Conservation (phyloP, 176 grass and related monocot species). For the Urochloa ruziziensis region DNA sequence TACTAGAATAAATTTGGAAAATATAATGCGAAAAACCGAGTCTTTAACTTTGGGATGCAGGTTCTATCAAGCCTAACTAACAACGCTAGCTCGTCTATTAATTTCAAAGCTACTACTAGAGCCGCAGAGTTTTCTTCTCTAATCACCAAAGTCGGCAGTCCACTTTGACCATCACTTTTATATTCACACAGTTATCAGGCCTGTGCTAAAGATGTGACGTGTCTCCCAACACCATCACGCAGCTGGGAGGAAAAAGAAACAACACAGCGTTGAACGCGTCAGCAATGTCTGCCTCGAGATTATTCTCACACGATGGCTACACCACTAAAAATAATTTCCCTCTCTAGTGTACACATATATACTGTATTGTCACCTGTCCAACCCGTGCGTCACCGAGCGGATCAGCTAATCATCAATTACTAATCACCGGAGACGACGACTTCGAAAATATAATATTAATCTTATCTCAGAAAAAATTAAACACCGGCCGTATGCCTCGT, state of each 20-base stretch:
- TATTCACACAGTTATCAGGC: background rate
- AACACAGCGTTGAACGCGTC: conserved; percentile 18
- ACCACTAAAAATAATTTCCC: background rate
- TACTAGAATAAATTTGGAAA: too few relatives aligned
- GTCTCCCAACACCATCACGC: background rate
- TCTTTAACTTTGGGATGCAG: too few relatives aligned
- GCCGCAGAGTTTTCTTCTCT: background rate
- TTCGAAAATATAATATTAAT: background rate
- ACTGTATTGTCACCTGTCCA: too few relatives aligned
- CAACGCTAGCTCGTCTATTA: too few relatives aligned
- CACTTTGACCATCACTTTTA: background rate
- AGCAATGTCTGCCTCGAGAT: conserved; percentile 16
- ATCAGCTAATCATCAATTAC: conserved; percentile 23
- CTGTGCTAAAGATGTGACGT: background rate
- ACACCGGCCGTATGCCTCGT: too few relatives aligned
- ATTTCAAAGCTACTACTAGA: too few relatives aligned
- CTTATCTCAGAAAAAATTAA: background rate
- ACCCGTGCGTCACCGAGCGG: background rate
- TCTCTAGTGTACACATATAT: too few relatives aligned
- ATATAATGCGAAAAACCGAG: too few relatives aligned
- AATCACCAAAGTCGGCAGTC: background rate
- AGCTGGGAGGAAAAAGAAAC: background rate
- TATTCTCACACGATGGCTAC: background rate
- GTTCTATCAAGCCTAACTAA: too few relatives aligned
- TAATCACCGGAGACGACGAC: background rate